A percentile compares a stretch with the other conserved stretches of the same genome.
Conservation (phyloP, 768 basidiomycete species). For the Coprinopsis sp. region DNA sequence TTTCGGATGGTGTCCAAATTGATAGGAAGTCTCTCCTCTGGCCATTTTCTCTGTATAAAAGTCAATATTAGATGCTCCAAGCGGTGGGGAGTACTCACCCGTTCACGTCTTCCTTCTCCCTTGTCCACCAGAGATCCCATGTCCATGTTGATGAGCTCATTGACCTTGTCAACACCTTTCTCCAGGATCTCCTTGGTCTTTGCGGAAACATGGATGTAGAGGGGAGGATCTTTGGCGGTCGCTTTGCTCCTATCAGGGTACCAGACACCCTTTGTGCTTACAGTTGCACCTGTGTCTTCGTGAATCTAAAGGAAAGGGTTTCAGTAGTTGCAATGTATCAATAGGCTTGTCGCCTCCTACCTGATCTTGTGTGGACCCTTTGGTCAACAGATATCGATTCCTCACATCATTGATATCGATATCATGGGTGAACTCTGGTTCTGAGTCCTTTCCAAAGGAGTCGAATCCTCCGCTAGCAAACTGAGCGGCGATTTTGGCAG, state of each 20-base stretch:
- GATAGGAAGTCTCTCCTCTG: constrained; percentile 91
- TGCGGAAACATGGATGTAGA: constrained; percentile 92
- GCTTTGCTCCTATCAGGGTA: constrained; percentile 91
- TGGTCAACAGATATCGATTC: constrained; percentile 92
- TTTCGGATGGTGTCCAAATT: constrained; percentile 88
- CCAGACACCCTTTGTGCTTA: constrained; percentile 93
- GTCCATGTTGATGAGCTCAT: constrained; percentile 69
- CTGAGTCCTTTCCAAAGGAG: constrained; percentile 50
- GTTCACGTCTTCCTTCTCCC: constrained; percentile 61
- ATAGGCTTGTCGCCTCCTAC: constrained; percentile 44
- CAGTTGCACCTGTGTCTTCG: constrained; percentile 87
- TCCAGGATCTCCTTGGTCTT: constrained; percentile 60
- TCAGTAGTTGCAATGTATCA: background rate
- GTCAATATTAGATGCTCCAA: background rate
- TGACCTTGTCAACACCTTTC: constrained; percentile 62
- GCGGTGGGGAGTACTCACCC: constrained; percentile 34
- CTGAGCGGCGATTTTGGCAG: constrained; percentile 92
- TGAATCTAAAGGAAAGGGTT: constrained; percentile 54
- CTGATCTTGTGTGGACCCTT: constrained; percentile 87
- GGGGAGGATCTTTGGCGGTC: constrained; percentile 86
- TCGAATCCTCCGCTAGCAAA: constrained; percentile 48
- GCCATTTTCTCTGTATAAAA: constrained; percentile 80
- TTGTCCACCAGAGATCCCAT: constrained; percentile 81
- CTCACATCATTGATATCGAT: constrained; percentile 97
- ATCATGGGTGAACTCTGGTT: constrained; percentile 81